These are phyloP conservation scores for Strobilomyces echinocephalus DNA, from an alignment of 768 basidiomycete genomes.

Conservation along the genomic window DNA sequence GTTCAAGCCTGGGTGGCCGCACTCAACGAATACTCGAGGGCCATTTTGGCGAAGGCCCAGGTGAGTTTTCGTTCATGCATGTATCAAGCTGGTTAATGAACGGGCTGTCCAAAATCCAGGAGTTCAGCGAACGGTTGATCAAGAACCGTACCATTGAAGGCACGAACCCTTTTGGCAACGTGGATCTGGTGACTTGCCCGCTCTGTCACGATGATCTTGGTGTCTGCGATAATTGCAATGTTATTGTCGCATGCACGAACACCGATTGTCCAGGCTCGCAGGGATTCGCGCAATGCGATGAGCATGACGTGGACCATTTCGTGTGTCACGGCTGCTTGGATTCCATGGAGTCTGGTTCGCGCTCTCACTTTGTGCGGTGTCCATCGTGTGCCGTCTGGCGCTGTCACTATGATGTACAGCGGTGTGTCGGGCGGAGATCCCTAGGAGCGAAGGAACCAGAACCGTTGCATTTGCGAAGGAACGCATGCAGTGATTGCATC, in stretches of 20 bases:
- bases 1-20: too few species aligned
- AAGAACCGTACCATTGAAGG: background rate
- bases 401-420: background rate
- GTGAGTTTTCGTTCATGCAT: background rate
- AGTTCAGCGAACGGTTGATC: background rate
- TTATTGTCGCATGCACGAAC: background rate
- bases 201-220: background rate
- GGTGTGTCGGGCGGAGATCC: background rate
- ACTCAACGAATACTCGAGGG: background rate
- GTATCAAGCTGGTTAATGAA: too few species aligned
- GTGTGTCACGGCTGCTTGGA: background rate
- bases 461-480: background rate
- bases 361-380: background rate
- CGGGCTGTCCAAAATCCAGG: too few species aligned
- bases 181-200: constrained; percentile 4
- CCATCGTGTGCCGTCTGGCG: background rate
- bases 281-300: background rate
- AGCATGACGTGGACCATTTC: too few species aligned
- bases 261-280: background rate
- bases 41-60: background rate
- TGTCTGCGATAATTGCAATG: background rate
- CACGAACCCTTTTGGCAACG: background rate
- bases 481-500: background rate
- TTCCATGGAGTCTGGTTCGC: background rate
- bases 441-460: background rate